These are phyloP conservation scores for Mycena floridula DNA, from an alignment of 768 basidiomycete species.

Conservation along the genomic window DNA sequence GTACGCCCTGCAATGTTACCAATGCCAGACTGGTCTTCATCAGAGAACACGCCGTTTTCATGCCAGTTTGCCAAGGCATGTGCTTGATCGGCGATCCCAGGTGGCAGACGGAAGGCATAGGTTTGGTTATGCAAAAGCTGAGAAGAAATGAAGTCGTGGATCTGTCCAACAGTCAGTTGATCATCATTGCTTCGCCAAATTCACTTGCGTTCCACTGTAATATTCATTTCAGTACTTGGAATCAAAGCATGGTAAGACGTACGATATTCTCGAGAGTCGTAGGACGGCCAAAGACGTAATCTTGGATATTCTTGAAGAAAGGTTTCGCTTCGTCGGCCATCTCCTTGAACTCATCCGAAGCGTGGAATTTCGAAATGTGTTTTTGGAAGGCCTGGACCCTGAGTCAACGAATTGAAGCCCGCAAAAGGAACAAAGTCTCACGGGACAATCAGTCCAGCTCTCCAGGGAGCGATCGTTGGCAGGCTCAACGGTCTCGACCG, in stretches of 20 bases:
- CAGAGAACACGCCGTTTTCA: slow-evolving; percentile 70
- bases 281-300: slow-evolving; percentile 67
- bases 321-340: slow-evolving; percentile 47
- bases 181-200: background rate
- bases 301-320: slow-evolving; percentile 62
- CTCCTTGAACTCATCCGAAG: slow-evolving; percentile 61
- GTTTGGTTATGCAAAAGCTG: slow-evolving; percentile 78
- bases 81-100: slow-evolving; percentile 69
- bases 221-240: background rate
- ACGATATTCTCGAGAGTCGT: slow-evolving; percentile 66
- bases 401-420: slow-evolving; percentile 5
- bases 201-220: slow-evolving; percentile 64
- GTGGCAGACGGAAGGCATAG: slow-evolving; percentile 74
- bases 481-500: slow-evolving; percentile 88
- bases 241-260: slow-evolving; percentile 20
- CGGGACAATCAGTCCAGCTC: slow-evolving; percentile 66
- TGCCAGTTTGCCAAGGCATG: slow-evolving; percentile 75
- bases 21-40: slow-evolving; percentile 52
- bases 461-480: slow-evolving; percentile 79
- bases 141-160: slow-evolving; percentile 74
- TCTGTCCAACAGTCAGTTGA: slow-evolving; percentile 29
- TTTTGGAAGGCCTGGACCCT: slow-evolving; percentile 51
- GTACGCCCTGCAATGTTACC: slow-evolving; percentile 86
- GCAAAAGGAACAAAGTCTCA: slow-evolving; percentile 19
- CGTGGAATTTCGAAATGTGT: slow-evolving; percentile 55